Evolutionary conservation across 2,329 filamentous ascomycete species (phyloP), one percentile per base, ranked within the genome.

Genomic region (Kalmusia sp.): DNA sequence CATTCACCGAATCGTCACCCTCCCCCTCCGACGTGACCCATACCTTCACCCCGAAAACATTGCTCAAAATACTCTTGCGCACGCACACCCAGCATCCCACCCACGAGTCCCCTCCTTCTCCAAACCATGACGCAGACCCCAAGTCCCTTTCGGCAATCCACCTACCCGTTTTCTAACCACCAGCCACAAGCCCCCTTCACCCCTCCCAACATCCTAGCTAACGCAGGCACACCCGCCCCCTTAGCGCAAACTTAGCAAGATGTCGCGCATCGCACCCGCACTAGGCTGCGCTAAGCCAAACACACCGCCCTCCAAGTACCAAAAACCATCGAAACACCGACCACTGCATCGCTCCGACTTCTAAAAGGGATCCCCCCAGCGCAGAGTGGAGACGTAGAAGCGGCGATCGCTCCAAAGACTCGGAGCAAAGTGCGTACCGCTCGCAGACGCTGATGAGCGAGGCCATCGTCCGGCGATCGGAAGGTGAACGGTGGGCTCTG

Each of bases 211-310:
- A 47, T 21, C 44, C 31, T 4, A 25, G 24, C 44, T 37, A 47
- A 47, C 33, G 44, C 44, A 47, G 44, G 44, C 44, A 47, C 44
- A 28, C 21, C 43, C 31, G 37, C 38, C 8, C 27, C 30, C 41
- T 34, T 37, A 37, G 44, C 33, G 44, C 31, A 24, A 45, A 45
- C 41, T n/a, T 33, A 31, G 15, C 15, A 15, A 15, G 9, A 44
- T 44, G 40, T 44, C 40, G 40, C 40, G 40, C 40, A 44, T 31
- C 6, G n/a, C 39, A 21, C 34, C n/a, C 35, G 17, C 40, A 21
- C 35, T 38, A 21, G 19, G 19, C 24, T 19, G 24, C 39, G 2
- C 8, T 30, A 43, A 25, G n/a, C 25, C 27, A 43, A 43, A 43
- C 40, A 43, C 40, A 43, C 25, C 40, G 40, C 40, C 24, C n/a